Percentiles rank a stretch among this genome's conserved stretches.
Conservation (phyloP, 1,284 basidiomycete species). For the Ustilago sp. region DNA sequence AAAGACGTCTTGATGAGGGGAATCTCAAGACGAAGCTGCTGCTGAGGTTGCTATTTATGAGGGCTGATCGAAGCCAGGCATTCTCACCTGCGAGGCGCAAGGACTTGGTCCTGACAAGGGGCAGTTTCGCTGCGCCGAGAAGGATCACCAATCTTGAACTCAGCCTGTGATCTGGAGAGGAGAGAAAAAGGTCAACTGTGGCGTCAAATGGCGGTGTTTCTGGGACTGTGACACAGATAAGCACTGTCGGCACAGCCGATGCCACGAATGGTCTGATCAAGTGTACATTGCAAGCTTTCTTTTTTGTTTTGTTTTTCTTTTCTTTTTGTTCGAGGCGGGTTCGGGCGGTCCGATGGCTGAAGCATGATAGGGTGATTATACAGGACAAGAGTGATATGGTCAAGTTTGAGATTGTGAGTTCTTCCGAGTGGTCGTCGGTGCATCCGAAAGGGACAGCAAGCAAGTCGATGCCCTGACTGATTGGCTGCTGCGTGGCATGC, state of each 20-base stretch:
- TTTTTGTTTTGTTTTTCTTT: too few species aligned
- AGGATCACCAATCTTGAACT: not conserved
- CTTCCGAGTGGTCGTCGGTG: conserved; percentile 1
- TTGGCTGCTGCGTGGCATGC: not conserved
- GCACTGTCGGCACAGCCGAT: conserved; percentile 6
- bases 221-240: not conserved
- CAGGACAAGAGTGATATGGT: not conserved
- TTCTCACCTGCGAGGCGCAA: not conserved
- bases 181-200: not conserved
- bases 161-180: not conserved
- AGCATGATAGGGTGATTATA: conserved; percentile 3
- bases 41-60: not conserved
- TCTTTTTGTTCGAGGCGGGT: not conserved
- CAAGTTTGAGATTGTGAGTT: not conserved
- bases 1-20: not conserved
- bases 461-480: not conserved
- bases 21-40: not conserved
- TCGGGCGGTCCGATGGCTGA: conserved; percentile 4
- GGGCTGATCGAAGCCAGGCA: not conserved
- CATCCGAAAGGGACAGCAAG: not conserved
- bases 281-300: not conserved
- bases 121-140: not conserved
- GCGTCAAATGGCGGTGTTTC: not conserved
- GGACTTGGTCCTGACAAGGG: not conserved
- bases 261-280: not conserved